These are phyloP conservation scores for Pichia sp. DNA, from an alignment of 1,139 yeast genomes.

Conservation along the genomic window DNA sequence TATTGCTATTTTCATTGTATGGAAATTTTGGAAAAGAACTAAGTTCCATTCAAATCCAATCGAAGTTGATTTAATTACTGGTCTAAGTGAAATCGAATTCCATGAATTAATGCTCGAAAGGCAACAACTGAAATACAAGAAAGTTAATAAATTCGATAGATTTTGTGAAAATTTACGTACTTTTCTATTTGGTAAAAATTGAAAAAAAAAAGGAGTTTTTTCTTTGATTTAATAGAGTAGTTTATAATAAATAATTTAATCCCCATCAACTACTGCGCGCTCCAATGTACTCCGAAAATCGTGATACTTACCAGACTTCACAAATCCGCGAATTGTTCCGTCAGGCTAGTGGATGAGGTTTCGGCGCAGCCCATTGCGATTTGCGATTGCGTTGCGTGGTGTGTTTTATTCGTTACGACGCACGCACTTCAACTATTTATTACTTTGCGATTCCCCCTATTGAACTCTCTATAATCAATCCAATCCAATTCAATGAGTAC, in stretches of 20 bases:
- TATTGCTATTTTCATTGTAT: constrained; percentile 45
- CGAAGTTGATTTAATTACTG: constrained; percentile 49
- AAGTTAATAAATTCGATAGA: constrained; percentile 6
- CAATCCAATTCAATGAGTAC: too few relatives aligned
- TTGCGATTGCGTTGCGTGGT: too few relatives aligned
- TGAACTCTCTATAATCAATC: too few relatives aligned
- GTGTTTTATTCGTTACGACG: too few relatives aligned
- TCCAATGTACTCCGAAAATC: background rate
- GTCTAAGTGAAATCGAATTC: constrained; percentile 49
- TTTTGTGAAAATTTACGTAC: constrained; percentile 5
- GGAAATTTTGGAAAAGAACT: constrained; percentile 49
- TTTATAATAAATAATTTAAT: too few relatives aligned
- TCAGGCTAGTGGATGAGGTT: too few relatives aligned
- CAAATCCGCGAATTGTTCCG: too few relatives aligned
- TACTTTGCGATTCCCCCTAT: too few relatives aligned
- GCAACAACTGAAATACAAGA: constrained; percentile 9
- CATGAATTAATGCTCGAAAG: constrained; percentile 35
- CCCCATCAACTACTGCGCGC: too few relatives aligned
- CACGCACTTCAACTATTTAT: too few relatives aligned
- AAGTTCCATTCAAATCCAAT: constrained; percentile 37
- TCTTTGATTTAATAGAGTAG: background rate
- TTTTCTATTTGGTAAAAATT: constrained; percentile 16
- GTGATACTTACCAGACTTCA: too few relatives aligned
- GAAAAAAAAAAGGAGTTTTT: background rate
- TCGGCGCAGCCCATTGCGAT: too few relatives aligned